Percentiles rank a stretch among this genome's conserved stretches.
These are phyloP conservation scores for Candida koratica DNA, from an alignment of 805 yeast species.

Conservation along the genomic window DNA sequence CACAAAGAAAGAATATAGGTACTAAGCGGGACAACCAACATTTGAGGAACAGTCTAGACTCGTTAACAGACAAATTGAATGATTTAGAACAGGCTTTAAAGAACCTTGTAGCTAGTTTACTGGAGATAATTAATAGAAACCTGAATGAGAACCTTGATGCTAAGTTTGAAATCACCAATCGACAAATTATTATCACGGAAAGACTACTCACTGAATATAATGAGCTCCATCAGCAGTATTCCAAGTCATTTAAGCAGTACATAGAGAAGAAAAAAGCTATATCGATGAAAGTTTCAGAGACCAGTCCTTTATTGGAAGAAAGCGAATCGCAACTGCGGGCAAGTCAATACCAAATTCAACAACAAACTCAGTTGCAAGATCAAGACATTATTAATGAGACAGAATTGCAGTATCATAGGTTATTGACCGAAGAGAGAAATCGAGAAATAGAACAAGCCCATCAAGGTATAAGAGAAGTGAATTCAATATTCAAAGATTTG, in stretches of 20 bases:
- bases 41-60: constrained; percentile 35
- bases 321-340: neutral
- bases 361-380: constrained; percentile 18
- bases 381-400: constrained; percentile 43
- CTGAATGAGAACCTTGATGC: constrained; percentile 19
- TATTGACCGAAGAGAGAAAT: constrained; percentile 68
- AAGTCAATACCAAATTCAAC: constrained; percentile 18
- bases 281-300: constrained; percentile 29
- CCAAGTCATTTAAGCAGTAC: constrained; percentile 31
- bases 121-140: constrained; percentile 24
- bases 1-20: constrained; percentile 48
- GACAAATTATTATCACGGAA: constrained; percentile 44
- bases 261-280: constrained; percentile 41
- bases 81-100: constrained; percentile 31
- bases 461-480: constrained; percentile 78
- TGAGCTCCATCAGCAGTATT: constrained; percentile 37
- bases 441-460: constrained; percentile 68
- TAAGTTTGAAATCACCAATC: constrained; percentile 31
- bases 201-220: constrained; percentile 56
- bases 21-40: constrained; percentile 44
- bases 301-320: constrained; percentile 37
- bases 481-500: constrained; percentile 77
- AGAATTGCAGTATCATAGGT: constrained; percentile 58
- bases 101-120: constrained; percentile 25
- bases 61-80: constrained; percentile 27